Evolutionary conservation across 192 early-diverging fungal species (phyloP).

Genomic region (Allomyces javanicus): DNA sequence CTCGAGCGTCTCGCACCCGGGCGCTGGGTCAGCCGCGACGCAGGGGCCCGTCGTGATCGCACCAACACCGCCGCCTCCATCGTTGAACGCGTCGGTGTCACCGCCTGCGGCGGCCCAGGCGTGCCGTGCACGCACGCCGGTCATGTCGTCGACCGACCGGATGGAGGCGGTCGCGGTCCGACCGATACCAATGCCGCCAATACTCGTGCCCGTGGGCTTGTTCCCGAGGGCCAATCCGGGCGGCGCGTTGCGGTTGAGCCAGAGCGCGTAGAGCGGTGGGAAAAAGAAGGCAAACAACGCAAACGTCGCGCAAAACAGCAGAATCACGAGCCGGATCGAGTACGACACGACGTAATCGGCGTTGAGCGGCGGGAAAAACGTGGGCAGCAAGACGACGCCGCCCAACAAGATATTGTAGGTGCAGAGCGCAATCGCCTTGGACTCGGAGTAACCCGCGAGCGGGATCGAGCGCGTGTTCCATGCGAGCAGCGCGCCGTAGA

Average conservation of each 20-base stretch:
- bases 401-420: not conserved
- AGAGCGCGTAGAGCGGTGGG: not conserved
- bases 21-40: not conserved
- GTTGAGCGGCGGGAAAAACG: not conserved
- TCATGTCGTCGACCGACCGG: too few species aligned
- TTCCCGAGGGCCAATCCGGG: not conserved
- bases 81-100: not conserved
- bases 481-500: not conserved
- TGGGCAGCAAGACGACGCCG: not conserved
- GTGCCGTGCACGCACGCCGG: not conserved
- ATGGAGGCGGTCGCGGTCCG: not conserved
- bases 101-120: not conserved
- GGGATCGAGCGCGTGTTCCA: not conserved
- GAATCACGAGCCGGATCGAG: not conserved
- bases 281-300: not conserved
- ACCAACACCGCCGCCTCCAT: not conserved
- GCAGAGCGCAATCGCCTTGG: not conserved
- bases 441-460: not conserved
- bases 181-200: not conserved
- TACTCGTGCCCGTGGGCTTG: too few species aligned
- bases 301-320: not conserved
- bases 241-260: not conserved
- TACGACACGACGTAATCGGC: not conserved
- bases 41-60: not conserved
- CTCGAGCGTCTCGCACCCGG: not conserved